phyloP scores from a whole-genome alignment of 768 basidiomycete species.

The Lentinula detonsa region DNA sequence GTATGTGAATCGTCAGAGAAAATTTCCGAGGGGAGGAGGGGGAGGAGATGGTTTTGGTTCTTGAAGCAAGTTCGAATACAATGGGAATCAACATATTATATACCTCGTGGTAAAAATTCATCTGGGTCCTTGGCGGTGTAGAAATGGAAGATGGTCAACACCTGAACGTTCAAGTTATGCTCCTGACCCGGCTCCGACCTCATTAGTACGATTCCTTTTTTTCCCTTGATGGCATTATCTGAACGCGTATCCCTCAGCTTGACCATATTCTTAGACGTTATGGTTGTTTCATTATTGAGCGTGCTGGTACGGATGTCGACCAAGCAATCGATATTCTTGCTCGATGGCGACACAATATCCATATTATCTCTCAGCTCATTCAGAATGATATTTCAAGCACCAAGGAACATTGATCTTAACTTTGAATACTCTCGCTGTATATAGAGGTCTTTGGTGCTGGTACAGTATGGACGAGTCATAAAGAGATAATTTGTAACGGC shows the following conservation, averaged over 20 bases:
- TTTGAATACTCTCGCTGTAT: background rate
- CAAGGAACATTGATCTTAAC: slow-evolving; percentile 44
- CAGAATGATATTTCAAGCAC: slow-evolving; percentile 97
- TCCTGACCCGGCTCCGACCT: slow-evolving; percentile 95
- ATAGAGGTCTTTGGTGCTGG: too few relatives aligned
- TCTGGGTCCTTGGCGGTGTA: slow-evolving; percentile 63
- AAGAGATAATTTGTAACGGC: too few relatives aligned
- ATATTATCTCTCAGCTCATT: slow-evolving; percentile 89
- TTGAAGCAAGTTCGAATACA: too few relatives aligned
- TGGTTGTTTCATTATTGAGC: slow-evolving; percentile 92
- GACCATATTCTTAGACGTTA: slow-evolving; percentile 95
- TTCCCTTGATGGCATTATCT: slow-evolving; percentile 2
- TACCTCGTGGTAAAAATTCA: too few relatives aligned
- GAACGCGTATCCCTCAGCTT: slow-evolving; percentile 43
- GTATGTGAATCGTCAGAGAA: too few relatives aligned
- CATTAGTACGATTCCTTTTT: slow-evolving; percentile 68
- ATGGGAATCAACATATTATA: too few relatives aligned
- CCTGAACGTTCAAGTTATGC: slow-evolving; percentile 77
- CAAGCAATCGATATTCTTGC: slow-evolving; percentile 72
- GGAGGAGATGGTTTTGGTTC: too few relatives aligned
- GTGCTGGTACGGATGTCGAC: slow-evolving; percentile 89
- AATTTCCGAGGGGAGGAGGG: too few relatives aligned
- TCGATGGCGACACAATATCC: slow-evolving; percentile 77
- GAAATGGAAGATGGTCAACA: slow-evolving; percentile 67
- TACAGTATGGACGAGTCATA: too few relatives aligned